Percentiles rank a stretch among this genome's conserved stretches.
Conservation (phyloP, 805 yeast genomes). For the Scheffersomyces coipomensis region DNA sequence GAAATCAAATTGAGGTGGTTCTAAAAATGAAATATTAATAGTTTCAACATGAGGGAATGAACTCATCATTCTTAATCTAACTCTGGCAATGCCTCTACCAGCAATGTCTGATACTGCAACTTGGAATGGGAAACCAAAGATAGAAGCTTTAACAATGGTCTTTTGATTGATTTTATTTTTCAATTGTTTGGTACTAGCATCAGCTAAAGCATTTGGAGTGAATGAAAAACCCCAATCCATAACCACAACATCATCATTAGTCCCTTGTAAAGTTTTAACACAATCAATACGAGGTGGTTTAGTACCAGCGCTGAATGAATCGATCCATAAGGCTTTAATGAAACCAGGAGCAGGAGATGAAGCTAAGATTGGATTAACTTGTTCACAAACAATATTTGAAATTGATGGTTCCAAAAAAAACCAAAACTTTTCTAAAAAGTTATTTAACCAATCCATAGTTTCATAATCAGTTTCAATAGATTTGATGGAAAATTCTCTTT, state of each 20-base stretch:
- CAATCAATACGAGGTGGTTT: constrained; percentile 92
- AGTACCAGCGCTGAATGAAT: constrained; percentile 87
- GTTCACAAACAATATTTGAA: constrained; percentile 80
- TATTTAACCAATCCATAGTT: constrained; percentile 93
- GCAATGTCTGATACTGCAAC: constrained; percentile 78
- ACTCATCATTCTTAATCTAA: constrained; percentile 85
- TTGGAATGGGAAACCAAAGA: constrained; percentile 85
- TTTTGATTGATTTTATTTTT: constrained; percentile 83
- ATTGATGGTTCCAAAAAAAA: constrained; percentile 83
- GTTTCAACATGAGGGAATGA: constrained; percentile 93
- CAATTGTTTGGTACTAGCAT: constrained; percentile 79
- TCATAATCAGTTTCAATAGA: constrained; percentile 87
- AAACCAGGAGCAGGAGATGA: constrained; percentile 79
- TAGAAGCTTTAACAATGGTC: constrained; percentile 68
- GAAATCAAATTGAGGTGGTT: constrained; percentile 88
- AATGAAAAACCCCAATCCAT: constrained; percentile 97
- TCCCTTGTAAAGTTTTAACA: constrained; percentile 86
- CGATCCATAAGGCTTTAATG: constrained; percentile 79
- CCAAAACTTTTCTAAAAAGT: constrained; percentile 91
- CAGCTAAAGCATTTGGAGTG: constrained; percentile 87
- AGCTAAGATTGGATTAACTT: constrained; percentile 80
- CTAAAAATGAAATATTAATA: constrained; percentile 78
- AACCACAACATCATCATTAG: constrained; percentile 89
- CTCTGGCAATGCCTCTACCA: constrained; percentile 69
- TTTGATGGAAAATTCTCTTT: constrained; percentile 79